Percentiles rank a stretch among this genome's conserved stretches.
phyloP scores from a whole-genome alignment of 2,329 filamentous ascomycete species.

The Leptographium radiaticola region DNA sequence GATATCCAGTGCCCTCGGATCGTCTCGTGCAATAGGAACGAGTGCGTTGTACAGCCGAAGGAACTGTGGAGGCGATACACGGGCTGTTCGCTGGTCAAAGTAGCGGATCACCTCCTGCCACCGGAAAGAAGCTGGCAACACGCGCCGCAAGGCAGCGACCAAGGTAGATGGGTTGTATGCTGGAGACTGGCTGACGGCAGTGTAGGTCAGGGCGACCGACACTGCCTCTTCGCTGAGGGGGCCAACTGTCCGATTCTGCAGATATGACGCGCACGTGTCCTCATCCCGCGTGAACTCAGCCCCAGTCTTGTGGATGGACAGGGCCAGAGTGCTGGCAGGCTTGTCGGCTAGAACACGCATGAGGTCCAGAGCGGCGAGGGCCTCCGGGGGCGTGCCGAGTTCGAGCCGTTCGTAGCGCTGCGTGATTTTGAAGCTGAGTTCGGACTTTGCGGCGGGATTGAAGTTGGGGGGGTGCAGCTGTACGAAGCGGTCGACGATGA shows the following conservation, averaged over 20 bases:
- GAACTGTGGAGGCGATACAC: conserved; percentile 70
- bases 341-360: conserved; percentile 50
- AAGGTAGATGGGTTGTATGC: conserved; percentile 38
- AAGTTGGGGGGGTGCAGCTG: conserved; percentile 80
- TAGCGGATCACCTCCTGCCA: conserved; percentile 60
- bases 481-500: conserved; percentile 75
- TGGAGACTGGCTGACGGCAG: conserved; percentile 43
- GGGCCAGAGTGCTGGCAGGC: conserved; percentile 42
- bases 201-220: conserved; percentile 61
- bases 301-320: conserved; percentile 62
- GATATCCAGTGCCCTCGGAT: conserved; percentile 58
- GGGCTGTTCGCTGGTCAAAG: conserved; percentile 69
- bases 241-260: conserved; percentile 38
- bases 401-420: conserved; percentile 55
- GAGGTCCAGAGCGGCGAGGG: conserved; percentile 58
- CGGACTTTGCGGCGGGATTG: conserved; percentile 59
- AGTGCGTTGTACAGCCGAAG: conserved; percentile 68
- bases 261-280: conserved; percentile 45
- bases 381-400: conserved; percentile 52
- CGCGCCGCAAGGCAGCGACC: conserved; percentile 48
- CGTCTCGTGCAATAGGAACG: conserved; percentile 53
- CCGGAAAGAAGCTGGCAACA: conserved; percentile 50
- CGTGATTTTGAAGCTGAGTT: conserved; percentile 52
- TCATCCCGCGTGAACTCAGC: conserved; percentile 62
- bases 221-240: conserved; percentile 70